Percentiles rank a stretch among this genome's conserved stretches.
These are phyloP conservation scores for Candida bentonensis DNA, from an alignment of 805 yeast genomes.

Conservation along the genomic window DNA sequence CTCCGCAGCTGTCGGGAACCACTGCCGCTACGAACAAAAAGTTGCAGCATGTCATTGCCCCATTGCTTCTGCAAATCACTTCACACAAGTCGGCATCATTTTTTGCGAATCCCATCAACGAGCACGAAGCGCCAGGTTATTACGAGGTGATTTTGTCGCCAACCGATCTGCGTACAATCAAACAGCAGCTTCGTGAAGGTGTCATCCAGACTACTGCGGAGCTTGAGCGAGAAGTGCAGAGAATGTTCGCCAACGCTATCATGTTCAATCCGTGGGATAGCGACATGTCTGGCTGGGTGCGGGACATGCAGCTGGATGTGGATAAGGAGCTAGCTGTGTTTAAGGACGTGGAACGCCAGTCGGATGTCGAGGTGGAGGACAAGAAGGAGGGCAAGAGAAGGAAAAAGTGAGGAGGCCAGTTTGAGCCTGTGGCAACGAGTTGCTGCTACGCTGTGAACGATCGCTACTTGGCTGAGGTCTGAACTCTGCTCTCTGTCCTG, in stretches of 20 bases:
- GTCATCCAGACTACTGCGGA: conserved; percentile 35
- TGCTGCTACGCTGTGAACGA: too few relatives aligned
- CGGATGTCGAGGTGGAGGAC: not conserved
- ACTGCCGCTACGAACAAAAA: not conserved
- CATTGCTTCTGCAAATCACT: not conserved
- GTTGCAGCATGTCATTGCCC: not conserved
- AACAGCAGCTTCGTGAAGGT: conserved; percentile 43
- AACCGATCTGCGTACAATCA: conserved; percentile 51
- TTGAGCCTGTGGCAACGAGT: too few relatives aligned
- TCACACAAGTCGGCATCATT: conserved; percentile 64
- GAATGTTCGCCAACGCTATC: conserved; percentile 73
- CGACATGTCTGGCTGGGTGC: conserved; percentile 46
- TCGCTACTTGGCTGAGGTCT: too few relatives aligned
- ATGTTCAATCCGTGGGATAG: conserved; percentile 63
- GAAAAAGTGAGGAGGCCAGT: not conserved
- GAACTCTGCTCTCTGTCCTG: too few relatives aligned
- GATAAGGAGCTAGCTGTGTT: conserved; percentile 36
- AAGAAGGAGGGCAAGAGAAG: not conserved
- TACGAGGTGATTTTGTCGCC: conserved; percentile 48
- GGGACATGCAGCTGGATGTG: conserved; percentile 59
- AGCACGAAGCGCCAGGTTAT: conserved; percentile 57
- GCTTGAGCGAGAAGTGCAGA: conserved; percentile 51
- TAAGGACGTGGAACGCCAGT: conserved; percentile 31
- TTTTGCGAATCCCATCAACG: conserved; percentile 55
- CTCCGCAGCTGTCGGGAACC: not conserved